Conservation (phyloP, 352 stramenopile species). For the Phytophthora idaei region DNA sequence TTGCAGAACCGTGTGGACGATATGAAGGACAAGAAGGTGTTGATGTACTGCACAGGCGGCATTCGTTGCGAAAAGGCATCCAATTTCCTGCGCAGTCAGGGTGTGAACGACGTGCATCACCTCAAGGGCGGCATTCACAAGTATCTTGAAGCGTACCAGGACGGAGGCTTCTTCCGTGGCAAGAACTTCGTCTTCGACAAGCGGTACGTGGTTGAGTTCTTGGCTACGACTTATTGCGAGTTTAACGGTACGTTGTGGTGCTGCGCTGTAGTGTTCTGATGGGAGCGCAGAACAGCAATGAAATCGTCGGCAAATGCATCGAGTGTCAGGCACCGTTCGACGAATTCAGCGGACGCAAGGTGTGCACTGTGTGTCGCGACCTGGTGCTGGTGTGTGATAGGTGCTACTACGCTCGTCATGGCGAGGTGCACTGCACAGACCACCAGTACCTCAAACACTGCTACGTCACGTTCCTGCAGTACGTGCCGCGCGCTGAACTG, state of each 20-base stretch:
- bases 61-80: conserved; percentile 81
- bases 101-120: conserved; percentile 62
- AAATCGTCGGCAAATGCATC: conserved; percentile 77
- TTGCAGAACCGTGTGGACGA: conserved; percentile 62
- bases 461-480: conserved; percentile 78
- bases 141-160: conserved; percentile 68
- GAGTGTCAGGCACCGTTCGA: conserved; percentile 61
- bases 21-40: conserved; percentile 74
- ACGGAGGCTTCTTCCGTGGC: conserved; percentile 71
- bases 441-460: conserved; percentile 77
- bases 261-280: conserved; percentile 56
- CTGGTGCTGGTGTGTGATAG: conserved; percentile 70
- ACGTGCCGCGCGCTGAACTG: conserved; percentile 52
- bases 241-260: conserved; percentile 3
- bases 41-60: conserved; percentile 83
- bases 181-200: conserved; percentile 88
- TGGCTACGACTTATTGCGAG: neutral
- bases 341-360: conserved; percentile 69
- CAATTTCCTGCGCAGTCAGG: conserved; percentile 68
- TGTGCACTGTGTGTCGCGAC: conserved; percentile 77
- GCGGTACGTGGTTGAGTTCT: conserved; percentile 40
- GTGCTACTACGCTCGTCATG: conserved; percentile 63
- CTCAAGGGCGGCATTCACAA: conserved; percentile 81
- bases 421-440: conserved; percentile 76
- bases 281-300: conserved; percentile 52